Base-by-base conservation (phyloP, 257 asterid genomes). In the Solanum ahanhuiri region DNA sequence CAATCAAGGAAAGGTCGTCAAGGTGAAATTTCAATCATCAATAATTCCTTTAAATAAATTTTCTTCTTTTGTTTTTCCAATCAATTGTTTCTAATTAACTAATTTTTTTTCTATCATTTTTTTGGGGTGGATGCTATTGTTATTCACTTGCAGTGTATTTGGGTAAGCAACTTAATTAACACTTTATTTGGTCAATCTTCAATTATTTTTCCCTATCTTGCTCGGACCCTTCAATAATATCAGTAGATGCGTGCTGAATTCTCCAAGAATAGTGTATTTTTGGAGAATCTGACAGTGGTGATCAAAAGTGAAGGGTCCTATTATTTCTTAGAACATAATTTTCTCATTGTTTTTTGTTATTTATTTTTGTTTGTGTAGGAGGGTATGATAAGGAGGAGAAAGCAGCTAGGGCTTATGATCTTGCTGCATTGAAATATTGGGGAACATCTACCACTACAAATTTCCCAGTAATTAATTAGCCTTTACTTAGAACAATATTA, bases 381-480 rank as follows among this genome's bases (percentile, higher is more conserved):
- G 99, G 99, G 39, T 96, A 96, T 90, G 99, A 96, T 75, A 96
- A 96, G 88, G 99, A 96, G 86, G 99, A 96, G 28, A 96, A 95
- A 85, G 99, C 99, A 60, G 99, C 99, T 87, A 88, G 98, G 94
- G 94, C 99, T 41, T 96, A 96, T 89, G 99, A 96, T 90, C 89
- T 96, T 67, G 95, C 98, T 54, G 98, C 99, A 57, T 89, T 96
- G 5, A 96, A 96, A 85, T 96, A 95, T 89, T 96, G 99, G 99
- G 99, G 99, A 79, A 89, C 98, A 25, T 93, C 99, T 60, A 96
- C 98, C 12, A 96, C 99, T 82, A 96, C 98, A 11, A 96, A 96
- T 90, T 96, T 96, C 75, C 97, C 96, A 7, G 99, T 96, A 85
- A 39, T 90, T 96, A 86, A 39, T 90, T 69, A 23, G 4, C 25